Conservation (phyloP, 1,284 basidiomycete species). For the Melampsora americana region DNA sequence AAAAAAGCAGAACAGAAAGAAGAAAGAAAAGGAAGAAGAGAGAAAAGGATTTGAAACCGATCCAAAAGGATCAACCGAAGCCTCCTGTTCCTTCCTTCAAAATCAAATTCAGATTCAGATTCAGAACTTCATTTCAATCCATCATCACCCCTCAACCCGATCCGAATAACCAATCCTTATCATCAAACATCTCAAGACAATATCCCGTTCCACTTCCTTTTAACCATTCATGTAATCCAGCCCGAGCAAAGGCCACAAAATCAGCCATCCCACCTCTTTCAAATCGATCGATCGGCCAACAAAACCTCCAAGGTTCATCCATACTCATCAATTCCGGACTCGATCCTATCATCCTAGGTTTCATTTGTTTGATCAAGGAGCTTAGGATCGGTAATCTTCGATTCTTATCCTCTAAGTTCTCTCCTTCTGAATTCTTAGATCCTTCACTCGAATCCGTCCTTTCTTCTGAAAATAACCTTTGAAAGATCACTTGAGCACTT, state of each 20-base stretch:
- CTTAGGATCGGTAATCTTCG: slow-evolving; percentile 13
- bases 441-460: neutral
- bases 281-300: slow-evolving; percentile 34
- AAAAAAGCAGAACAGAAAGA: no score
- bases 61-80: no score
- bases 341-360: neutral
- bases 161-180: slow-evolving; percentile 13
- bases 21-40: no score
- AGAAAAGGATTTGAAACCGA: no score
- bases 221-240: slow-evolving; percentile 27
- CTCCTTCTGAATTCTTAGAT: neutral
- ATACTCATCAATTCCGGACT: slow-evolving; percentile 20
- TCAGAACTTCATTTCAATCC: no score
- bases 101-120: no score
- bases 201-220: neutral
- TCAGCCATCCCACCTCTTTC: slow-evolving; percentile 34
- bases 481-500: slow-evolving; percentile 16
- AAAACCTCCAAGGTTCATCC: slow-evolving; percentile 31
- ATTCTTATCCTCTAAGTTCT: neutral
- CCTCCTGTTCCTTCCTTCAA: no score
- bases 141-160: neutral
- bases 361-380: neutral
- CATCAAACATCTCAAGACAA: slow-evolving; percentile 9
- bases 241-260: slow-evolving; percentile 37
- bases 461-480: neutral